These are phyloP conservation scores for Salix viminalis DNA, from an alignment of 345 rosid species.

Conservation along the genomic window DNA sequence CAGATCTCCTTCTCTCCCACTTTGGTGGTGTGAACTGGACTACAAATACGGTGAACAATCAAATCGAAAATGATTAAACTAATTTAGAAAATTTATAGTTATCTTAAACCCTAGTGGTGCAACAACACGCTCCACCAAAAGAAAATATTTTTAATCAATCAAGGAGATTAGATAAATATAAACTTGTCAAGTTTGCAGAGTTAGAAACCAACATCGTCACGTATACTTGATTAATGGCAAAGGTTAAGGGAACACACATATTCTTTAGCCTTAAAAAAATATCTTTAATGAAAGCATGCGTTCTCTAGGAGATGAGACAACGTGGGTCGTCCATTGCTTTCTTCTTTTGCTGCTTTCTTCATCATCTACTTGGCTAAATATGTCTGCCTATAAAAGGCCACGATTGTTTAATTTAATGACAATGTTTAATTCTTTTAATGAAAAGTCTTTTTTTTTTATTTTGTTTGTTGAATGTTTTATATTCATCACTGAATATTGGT, in stretches of 20 bases:
- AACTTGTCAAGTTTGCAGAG: constrained; percentile 21
- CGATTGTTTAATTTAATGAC: neutral
- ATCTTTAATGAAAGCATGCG: constrained; percentile 35
- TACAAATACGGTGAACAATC: neutral
- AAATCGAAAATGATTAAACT: neutral
- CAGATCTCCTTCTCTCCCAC: neutral
- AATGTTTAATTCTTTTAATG: neutral
- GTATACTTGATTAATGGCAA: constrained; percentile 19
- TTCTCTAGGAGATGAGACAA: constrained; percentile 20
- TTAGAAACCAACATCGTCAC: constrained; percentile 36
- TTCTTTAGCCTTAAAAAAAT: constrained; percentile 18
- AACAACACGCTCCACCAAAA: constrained; percentile 9
- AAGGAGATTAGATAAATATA: neutral
- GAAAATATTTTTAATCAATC: neutral
- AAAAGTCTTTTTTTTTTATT: no score
- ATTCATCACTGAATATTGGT: no score
- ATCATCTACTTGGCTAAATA: neutral
- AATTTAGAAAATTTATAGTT: neutral
- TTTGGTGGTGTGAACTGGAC: constrained; percentile 22
- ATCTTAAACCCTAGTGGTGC: constrained; percentile 9
- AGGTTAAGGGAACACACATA: constrained; percentile 20
- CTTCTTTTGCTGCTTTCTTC: constrained; percentile 15
- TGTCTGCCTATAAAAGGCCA: neutral
- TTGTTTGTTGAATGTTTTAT: no score
- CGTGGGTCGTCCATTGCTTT: constrained; percentile 26